Conservation (phyloP, 495 filamentous ascomycete genomes). For the Hyaloscypha hepaticicola region DNA sequence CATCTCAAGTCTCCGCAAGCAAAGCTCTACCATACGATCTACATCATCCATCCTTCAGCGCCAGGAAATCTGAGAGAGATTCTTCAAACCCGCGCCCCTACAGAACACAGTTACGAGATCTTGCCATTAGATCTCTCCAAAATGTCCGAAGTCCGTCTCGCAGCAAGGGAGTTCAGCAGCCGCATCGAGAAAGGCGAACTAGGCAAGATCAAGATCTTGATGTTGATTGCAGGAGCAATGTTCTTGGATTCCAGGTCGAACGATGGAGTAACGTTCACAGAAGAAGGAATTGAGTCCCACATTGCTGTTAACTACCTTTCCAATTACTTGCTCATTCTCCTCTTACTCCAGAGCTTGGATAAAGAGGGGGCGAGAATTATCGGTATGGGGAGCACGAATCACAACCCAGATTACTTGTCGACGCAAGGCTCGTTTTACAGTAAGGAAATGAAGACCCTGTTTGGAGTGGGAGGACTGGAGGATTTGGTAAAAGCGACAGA, state of each 20-base stretch:
- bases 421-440: neutral
- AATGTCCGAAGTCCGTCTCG: neutral
- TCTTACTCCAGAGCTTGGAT: neutral
- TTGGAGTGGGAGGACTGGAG: neutral
- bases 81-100: neutral
- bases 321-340: neutral
- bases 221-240: slow-evolving; percentile 12
- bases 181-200: neutral
- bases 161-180: neutral
- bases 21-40: slow-evolving; percentile 2
- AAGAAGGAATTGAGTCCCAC: slow-evolving; percentile 2
- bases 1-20: slow-evolving; percentile 12
- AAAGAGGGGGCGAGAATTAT: slow-evolving; percentile 3
- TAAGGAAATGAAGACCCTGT: neutral
- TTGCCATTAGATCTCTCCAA: neutral
- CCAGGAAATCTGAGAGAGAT: slow-evolving; percentile 1
- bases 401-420: neutral
- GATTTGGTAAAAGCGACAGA: neutral
- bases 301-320: slow-evolving; percentile 13
- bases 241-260: neutral
- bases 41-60: slow-evolving; percentile 5
- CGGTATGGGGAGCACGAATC: neutral
- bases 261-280: slow-evolving; percentile 2
- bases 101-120: slow-evolving; percentile 7
- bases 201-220: neutral